Evolutionary conservation across 2,329 filamentous ascomycete species (phyloP), one percentile per base, ranked within the genome.

Genomic region (Stagonosporopsis chrysanthemi): DNA sequence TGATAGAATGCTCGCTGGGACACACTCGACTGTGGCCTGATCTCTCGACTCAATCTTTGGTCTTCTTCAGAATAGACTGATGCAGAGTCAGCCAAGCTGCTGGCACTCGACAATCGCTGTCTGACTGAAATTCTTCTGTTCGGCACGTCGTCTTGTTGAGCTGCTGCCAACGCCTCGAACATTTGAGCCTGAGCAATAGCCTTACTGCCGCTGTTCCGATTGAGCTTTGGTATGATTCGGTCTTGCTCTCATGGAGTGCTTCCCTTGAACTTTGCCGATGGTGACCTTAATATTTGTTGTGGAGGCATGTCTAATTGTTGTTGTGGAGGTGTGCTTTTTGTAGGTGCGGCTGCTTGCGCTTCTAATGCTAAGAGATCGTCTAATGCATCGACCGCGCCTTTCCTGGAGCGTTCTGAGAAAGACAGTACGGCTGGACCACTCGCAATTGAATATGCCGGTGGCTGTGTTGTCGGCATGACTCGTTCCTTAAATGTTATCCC

Each of bases 101-200:
- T 54, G 4, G 56, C 58, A 15, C 63, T 51, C 4, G 68, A 65
- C 14, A 19, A 22, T 6, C 58, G 52, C 36, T 47, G 54, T 7
- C 6, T 41, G 6, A 6, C 19, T 11, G 35, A 38, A 3, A 31
- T 49, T 31, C 28, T 59, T 8, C 12, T 24, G 4, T 8, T 24
- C 1, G 31, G 5, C n/a, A 54, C 55, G 2, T 54, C 47, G 4
- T 58, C 62, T 6, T 14, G 41, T 17, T 58, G 63, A 44, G 53
- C 60, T 29, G 61, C 59, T 36, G 63, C 63, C 64, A 71, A 56
- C 8, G 67, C 61, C 45, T 74, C 71, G 39, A 74, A 74, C 55
- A 62, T 68, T 26, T 72, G 69, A 4, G 71, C 71, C 53, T 74
- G 68, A 7, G 68, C 63, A 26, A 74, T 52, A 2, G 70, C 56